phyloP scores from a whole-genome alignment of 805 yeast species.

The Candida schatavii region DNA sequence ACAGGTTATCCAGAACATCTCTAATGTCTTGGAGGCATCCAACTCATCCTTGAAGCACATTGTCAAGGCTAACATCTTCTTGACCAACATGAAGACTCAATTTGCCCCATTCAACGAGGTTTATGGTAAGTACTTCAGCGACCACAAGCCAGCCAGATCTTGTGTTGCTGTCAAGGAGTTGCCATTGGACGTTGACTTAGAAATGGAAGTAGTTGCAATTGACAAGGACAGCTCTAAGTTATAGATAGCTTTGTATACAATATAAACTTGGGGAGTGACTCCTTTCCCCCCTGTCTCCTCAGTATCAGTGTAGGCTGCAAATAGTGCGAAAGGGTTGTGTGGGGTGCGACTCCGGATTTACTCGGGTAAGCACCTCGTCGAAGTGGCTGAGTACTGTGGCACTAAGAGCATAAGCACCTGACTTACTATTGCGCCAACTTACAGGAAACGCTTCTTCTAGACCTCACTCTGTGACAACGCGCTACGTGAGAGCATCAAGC shows the following conservation, averaged over 20 bases:
- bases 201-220: conserved; percentile 89
- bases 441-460: too few relatives aligned
- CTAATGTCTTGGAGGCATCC: conserved; percentile 75
- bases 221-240: conserved; percentile 46
- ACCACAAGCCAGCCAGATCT: conserved; percentile 93
- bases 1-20: conserved; percentile 65
- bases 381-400: too few relatives aligned
- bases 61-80: conserved; percentile 85
- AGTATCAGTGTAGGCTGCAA: neutral
- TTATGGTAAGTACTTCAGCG: conserved; percentile 72
- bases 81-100: conserved; percentile 78
- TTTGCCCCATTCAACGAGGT: conserved; percentile 85
- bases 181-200: conserved; percentile 85
- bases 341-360: too few relatives aligned
- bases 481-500: too few relatives aligned
- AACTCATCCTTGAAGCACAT: conserved; percentile 81
- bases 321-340: too few relatives aligned
- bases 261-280: too few relatives aligned
- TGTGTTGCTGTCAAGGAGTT: conserved; percentile 93
- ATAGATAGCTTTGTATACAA: too few relatives aligned
- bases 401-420: too few relatives aligned
- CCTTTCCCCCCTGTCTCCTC: neutral
- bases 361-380: neutral
- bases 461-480: too few relatives aligned
- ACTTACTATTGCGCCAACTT: too few relatives aligned